Evolutionary conservation across 169 alveolate species (phyloP).

Genomic region (Prorocentrum cordatum): DNA sequence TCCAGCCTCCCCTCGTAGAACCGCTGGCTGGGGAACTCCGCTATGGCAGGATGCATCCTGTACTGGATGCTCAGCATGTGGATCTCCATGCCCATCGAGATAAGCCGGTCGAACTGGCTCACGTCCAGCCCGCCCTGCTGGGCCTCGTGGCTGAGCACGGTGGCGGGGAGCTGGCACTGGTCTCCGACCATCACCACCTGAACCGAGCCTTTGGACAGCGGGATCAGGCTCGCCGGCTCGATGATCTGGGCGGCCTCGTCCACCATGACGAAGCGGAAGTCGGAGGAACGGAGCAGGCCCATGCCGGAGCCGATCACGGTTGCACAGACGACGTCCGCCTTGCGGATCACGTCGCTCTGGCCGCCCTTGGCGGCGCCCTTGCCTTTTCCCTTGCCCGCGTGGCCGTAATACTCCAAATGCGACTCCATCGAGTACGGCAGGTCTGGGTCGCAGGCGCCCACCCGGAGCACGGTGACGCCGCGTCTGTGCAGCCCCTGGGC

Average conservation of each 20-base stretch:
- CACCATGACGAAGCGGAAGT: not conserved
- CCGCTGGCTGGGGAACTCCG: not conserved
- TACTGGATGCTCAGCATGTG: not conserved
- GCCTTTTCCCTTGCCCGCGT: not conserved
- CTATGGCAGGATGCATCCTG: not conserved
- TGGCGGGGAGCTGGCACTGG: slow-evolving; percentile 1
- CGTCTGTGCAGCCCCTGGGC: not conserved
- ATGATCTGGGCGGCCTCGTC: slow-evolving; percentile 7
- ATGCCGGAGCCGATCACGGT: not conserved
- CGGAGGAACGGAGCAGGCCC: not conserved
- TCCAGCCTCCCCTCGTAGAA: not conserved
- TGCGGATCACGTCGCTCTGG: not conserved
- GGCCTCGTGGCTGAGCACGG: not conserved
- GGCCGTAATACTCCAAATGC: not conserved
- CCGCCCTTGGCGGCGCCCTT: not conserved
- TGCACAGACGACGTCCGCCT: not conserved
- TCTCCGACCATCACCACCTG: not conserved
- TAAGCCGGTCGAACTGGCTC: not conserved
- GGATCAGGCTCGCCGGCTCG: not conserved
- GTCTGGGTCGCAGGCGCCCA: not conserved
- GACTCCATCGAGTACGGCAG: not conserved
- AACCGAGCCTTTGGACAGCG: not conserved
- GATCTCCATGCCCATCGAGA: not conserved
- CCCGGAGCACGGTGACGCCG: not conserved
- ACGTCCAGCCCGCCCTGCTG: not conserved